These are phyloP conservation scores for Avena insularis DNA, from an alignment of 176 grass and related monocot genomes.

Conservation along the genomic window DNA sequence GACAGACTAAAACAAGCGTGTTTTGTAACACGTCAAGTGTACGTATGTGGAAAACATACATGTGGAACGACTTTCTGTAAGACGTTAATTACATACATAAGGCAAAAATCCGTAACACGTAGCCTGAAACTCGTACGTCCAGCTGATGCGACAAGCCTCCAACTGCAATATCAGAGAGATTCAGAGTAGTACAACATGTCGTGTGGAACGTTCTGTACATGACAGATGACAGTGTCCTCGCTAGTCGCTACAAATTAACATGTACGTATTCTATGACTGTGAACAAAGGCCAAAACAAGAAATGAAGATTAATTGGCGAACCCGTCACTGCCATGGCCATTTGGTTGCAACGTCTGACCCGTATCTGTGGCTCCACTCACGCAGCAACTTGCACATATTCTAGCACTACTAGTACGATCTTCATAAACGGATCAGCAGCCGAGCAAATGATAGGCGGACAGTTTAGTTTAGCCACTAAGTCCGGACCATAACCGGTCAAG, in stretches of 20 bases:
- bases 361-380: constrained; percentile 17
- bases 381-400: constrained; percentile 33
- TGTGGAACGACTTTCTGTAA: too few species aligned
- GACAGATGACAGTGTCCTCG: neutral
- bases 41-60: too few species aligned
- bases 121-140: too few species aligned
- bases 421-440: neutral
- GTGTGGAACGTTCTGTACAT: neutral
- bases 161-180: neutral
- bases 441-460: neutral
- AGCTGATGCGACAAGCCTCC: too few species aligned
- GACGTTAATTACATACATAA: too few species aligned
- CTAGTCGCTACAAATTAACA: neutral
- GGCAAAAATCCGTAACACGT: too few species aligned
- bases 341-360: constrained; percentile 46
- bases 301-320: neutral
- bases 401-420: neutral
- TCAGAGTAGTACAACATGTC: neutral
- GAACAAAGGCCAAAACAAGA: neutral
- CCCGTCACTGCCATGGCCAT: constrained; percentile 29
- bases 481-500: too few species aligned
- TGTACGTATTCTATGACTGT: neutral
- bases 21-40: too few species aligned
- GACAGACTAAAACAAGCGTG: too few species aligned
- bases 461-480: neutral